phyloP scores from a whole-genome alignment of 768 basidiomycete genomes.

The Tulasnella sp. region DNA sequence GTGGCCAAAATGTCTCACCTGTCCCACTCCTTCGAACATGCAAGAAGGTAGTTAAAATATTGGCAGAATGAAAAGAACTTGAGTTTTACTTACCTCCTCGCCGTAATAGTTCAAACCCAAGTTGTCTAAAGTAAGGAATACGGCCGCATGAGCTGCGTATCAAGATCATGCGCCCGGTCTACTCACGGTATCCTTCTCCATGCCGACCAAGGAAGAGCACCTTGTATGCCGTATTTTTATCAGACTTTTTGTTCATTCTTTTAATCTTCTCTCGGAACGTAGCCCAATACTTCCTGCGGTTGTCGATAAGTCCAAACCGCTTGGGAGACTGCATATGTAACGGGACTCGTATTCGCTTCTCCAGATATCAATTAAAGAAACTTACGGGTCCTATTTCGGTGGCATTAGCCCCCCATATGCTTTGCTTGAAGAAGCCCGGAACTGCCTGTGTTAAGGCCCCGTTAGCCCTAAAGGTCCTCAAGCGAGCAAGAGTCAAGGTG shows the following conservation, averaged over 20 bases:
- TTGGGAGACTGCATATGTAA: conserved; percentile 52
- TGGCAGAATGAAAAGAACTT: neutral
- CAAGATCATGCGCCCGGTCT: neutral
- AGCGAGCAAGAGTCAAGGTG: neutral
- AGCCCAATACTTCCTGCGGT: conserved; percentile 54
- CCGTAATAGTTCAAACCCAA: conserved; percentile 64
- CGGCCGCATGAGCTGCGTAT: neutral
- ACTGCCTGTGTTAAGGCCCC: conserved; percentile 40
- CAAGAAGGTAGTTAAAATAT: neutral
- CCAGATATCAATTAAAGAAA: too few species aligned
- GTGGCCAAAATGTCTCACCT: conserved; percentile 48
- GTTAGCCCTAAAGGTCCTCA: neutral
- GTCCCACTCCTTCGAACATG: conserved; percentile 54
- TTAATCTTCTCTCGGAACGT: conserved; percentile 51
- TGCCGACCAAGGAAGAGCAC: conserved; percentile 69
- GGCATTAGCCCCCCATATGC: conserved; percentile 43
- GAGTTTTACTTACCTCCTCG: conserved; percentile 44
- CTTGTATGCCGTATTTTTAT: conserved; percentile 55
- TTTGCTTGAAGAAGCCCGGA: conserved; percentile 53
- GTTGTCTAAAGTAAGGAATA: conserved; percentile 52
- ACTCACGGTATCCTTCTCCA: conserved; percentile 72
- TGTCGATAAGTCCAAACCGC: conserved; percentile 62
- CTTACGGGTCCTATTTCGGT: conserved; percentile 38
- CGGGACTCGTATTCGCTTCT: conserved; percentile 30
- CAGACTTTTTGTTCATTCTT: conserved; percentile 52